A percentile compares a stretch with the other conserved stretches of the same genome.
phyloP scores from a whole-genome alignment of 768 basidiomycete species.

The Rhodotorula babjevae region DNA sequence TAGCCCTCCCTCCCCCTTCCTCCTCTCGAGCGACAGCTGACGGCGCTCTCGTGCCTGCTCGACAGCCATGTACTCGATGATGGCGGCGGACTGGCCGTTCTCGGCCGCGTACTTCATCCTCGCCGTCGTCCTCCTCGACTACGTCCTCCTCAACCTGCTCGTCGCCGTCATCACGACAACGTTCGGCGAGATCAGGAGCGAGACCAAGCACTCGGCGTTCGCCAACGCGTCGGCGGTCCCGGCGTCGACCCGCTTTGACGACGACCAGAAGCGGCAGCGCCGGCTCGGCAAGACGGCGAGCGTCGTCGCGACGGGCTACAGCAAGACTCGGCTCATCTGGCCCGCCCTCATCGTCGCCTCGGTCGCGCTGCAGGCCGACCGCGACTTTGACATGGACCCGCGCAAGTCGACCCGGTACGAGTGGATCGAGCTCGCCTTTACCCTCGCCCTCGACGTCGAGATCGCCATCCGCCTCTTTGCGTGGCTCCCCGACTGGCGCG shows the following conservation, averaged over 20 bases:
- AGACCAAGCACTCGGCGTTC: conserved; percentile 87
- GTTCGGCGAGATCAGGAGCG: conserved; percentile 76
- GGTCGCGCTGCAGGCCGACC: conserved; percentile 67
- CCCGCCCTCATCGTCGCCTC: conserved; percentile 67
- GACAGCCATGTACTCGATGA: conserved; percentile 71
- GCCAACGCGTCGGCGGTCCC: conserved; percentile 57
- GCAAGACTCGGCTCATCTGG: conserved; percentile 61
- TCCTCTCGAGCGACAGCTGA: background rate
- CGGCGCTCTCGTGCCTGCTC: background rate
- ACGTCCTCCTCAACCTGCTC: conserved; percentile 49
- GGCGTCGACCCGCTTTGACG: conserved; percentile 1
- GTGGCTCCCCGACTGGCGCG: conserved; percentile 69
- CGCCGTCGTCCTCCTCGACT: conserved; percentile 79
- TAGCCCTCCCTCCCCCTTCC: too few relatives aligned
- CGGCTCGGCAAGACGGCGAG: conserved; percentile 5
- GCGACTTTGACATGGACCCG: conserved; percentile 50
- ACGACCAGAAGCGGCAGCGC: conserved; percentile 5
- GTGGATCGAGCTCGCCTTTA: conserved; percentile 62
- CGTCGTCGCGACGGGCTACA: conserved; percentile 17
- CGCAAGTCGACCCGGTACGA: conserved; percentile 43
- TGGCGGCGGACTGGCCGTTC: conserved; percentile 84
- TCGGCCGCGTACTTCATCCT: conserved; percentile 82
- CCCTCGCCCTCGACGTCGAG: conserved; percentile 80
- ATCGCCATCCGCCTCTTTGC: conserved; percentile 69
- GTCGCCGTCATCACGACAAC: conserved; percentile 48